Evolutionary conservation across 108 stramenopile genomes (phyloP), one percentile per base, ranked within the genome.

Genomic region (Parietichytrium sp.): DNA sequence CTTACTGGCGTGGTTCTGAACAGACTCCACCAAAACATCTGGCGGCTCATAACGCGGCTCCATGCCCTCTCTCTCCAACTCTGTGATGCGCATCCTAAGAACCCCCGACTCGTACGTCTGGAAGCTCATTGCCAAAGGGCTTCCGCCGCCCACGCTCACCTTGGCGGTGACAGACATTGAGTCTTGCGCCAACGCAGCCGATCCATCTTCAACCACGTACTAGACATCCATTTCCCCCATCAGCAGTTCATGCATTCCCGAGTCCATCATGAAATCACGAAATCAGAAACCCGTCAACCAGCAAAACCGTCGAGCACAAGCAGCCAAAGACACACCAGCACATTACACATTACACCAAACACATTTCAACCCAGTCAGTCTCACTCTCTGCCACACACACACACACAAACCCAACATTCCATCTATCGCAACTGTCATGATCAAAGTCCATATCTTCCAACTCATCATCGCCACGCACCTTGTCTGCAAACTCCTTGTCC

Each of bases 401-500:
- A 79, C 12, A 25, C 72, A 80, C 33, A 26, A 54, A 52, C 80
- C 27, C 47, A 80, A 33, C 33, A 26, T 23, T 6, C 53, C 31
- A 36, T 81, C 29, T 13, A 25, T 2, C 47, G 16, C 29, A 36
- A 54, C 0, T 50, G 81, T 47, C 54, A 48, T 30, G 80, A 18
- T 0, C 33, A 49, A 3, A 33, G 81, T 55, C 31, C 82, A 50
- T 83, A 20, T 12, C 29, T 45, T 20, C 4, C 20, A 55, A 61
- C 7, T 3, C 3, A 4, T 18, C 10, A 25, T 20, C n/a, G n/a
- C n/a, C n/a, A n/a, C n/a, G n/a, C 27, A 79, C 78, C 29, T 47
- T 31, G 3, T 82, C 55, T 42, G 83, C 52, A 27, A 30, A 26
- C 47, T 26, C 52, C 8, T 20, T 12, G 31, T 90, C 86, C 0